phyloP scores from a whole-genome alignment of 305 asterid species.

The Fraxinus sp. region DNA sequence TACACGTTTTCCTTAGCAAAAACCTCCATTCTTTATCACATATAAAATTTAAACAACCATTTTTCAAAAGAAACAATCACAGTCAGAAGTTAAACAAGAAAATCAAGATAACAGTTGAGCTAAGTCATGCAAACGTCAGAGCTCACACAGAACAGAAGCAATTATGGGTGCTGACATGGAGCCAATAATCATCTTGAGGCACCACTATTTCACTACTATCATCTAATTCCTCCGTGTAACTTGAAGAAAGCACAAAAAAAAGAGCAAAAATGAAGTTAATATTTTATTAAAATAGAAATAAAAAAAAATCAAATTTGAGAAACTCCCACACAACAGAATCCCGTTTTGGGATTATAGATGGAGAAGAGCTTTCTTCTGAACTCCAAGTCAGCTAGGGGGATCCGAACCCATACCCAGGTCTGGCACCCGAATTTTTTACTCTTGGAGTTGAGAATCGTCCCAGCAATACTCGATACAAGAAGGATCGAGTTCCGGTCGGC shows the following conservation, averaged over 20 bases:
- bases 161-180: slow-evolving; percentile 48
- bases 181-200: slow-evolving; percentile 93
- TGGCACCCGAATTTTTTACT: slow-evolving; percentile 33
- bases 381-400: slow-evolving; percentile 47
- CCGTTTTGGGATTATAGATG: slow-evolving; percentile 42
- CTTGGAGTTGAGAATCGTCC: slow-evolving; percentile 44
- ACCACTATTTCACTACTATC: slow-evolving; percentile 59
- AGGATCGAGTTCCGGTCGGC: slow-evolving; percentile 46
- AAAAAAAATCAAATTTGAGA: not conserved
- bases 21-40: not conserved
- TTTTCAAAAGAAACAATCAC: not conserved
- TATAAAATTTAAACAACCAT: not conserved
- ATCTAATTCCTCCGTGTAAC: slow-evolving; percentile 78
- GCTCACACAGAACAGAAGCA: not conserved
- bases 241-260: slow-evolving; percentile 31
- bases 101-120: not conserved
- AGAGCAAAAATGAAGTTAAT: not conserved
- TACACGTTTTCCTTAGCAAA: not conserved
- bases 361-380: slow-evolving; percentile 46
- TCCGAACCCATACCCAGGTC: slow-evolving; percentile 52
- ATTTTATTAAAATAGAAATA: not conserved
- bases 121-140: not conserved
- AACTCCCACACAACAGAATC: slow-evolving; percentile 13
- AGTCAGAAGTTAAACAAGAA: not conserved
- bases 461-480: slow-evolving; percentile 42